phyloP scores from a whole-genome alignment of 495 filamentous ascomycete species.

The Penicillium arizonense region DNA sequence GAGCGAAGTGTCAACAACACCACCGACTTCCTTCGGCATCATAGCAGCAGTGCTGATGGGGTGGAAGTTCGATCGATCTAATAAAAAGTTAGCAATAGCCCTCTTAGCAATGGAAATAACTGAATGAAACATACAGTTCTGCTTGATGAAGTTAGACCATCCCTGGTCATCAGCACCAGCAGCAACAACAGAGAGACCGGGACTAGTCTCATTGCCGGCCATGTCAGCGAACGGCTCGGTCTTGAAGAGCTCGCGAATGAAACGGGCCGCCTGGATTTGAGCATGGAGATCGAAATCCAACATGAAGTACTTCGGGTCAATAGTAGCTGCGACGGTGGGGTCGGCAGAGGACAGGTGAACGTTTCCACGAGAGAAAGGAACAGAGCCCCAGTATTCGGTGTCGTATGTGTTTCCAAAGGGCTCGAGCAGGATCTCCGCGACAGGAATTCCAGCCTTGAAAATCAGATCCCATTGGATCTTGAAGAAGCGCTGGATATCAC shows the following conservation, averaged over 20 bases:
- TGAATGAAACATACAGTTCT: slow-evolving; percentile 23
- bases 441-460: slow-evolving; percentile 38
- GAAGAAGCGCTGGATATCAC: slow-evolving; percentile 18
- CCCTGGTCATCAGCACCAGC: slow-evolving; percentile 15
- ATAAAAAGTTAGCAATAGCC: background rate
- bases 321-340: slow-evolving; percentile 31
- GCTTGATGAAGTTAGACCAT: slow-evolving; percentile 26
- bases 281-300: slow-evolving; percentile 48
- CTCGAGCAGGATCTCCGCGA: slow-evolving; percentile 37
- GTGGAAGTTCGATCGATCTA: slow-evolving; percentile 40
- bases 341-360: slow-evolving; percentile 52
- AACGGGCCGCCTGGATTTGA: slow-evolving; percentile 26
- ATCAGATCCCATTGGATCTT: slow-evolving; percentile 24
- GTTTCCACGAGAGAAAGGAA: slow-evolving; percentile 53
- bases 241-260: slow-evolving; percentile 25
- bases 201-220: slow-evolving; percentile 16
- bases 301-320: slow-evolving; percentile 56
- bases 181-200: slow-evolving; percentile 16
- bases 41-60: slow-evolving; percentile 51
- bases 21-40: slow-evolving; percentile 54
- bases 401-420: slow-evolving; percentile 21
- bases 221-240: slow-evolving; percentile 19
- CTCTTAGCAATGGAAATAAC: background rate
- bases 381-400: slow-evolving; percentile 42
- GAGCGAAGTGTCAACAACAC: slow-evolving; percentile 42